These are phyloP conservation scores for Erodium texanum DNA, from an alignment of 441 rosid genomes.

Conservation along the genomic window DNA sequence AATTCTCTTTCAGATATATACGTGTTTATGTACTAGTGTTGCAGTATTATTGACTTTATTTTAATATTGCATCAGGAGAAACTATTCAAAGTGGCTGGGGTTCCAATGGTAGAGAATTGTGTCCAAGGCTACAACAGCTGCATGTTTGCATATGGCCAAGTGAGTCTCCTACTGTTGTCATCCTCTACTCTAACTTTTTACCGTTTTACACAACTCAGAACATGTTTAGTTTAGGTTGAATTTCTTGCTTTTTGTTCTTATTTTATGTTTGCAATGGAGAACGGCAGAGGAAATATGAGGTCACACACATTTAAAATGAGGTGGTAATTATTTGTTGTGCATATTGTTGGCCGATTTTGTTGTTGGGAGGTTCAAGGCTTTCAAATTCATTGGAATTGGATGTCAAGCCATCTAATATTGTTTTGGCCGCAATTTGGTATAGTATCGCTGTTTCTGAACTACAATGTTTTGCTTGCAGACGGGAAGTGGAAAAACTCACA, in stretches of 20 bases:
- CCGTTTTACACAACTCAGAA: background rate
- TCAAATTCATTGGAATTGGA: background rate
- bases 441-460: background rate
- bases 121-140: conserved; percentile 95
- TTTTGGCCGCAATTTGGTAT: background rate
- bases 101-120: conserved; percentile 96
- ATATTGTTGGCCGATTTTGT: background rate
- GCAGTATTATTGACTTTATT: conserved; percentile 4
- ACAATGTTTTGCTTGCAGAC: conserved; percentile 41
- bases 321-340: background rate
- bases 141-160: conserved; percentile 99
- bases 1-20: background rate
- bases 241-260: background rate
- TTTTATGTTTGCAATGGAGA: background rate
- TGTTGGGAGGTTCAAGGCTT: background rate
- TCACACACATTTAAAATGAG: background rate
- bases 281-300: background rate
- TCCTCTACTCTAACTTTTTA: background rate
- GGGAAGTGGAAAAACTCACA: conserved; percentile 99
- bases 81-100: conserved; percentile 84
- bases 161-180: conserved; percentile 25
- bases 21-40: background rate
- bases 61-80: conserved; percentile 47
- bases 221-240: background rate
- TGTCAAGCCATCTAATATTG: conserved; percentile 1